Conservation (phyloP, 768 basidiomycete genomes). For the Lentinula detonsa region DNA sequence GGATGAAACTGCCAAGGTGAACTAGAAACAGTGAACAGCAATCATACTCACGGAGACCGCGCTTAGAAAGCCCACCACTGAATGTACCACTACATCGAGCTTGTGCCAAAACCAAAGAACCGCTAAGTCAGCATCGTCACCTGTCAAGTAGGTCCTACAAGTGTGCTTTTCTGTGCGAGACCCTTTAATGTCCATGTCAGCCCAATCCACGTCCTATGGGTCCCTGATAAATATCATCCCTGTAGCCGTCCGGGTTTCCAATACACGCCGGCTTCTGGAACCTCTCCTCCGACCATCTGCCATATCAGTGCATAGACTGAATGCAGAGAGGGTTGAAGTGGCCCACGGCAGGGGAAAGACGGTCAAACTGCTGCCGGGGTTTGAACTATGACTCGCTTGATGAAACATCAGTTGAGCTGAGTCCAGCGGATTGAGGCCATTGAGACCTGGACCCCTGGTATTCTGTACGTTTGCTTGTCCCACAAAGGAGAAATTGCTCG, state of each 20-base stretch:
- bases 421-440: constrained; percentile 1
- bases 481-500: background rate
- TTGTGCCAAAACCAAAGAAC: background rate
- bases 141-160: background rate
- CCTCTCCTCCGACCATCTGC: constrained; percentile 4
- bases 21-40: background rate
- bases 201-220: background rate
- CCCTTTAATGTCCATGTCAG: constrained; percentile 2
- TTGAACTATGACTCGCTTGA: background rate
- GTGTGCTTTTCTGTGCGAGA: constrained; percentile 1
- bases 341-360: constrained; percentile 5
- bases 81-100: constrained; percentile 1
- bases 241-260: constrained; percentile 2
- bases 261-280: constrained; percentile 2
- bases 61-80: background rate
- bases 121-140: background rate
- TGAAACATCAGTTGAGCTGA: background rate
- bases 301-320: background rate
- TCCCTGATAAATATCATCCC: background rate
- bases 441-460: background rate
- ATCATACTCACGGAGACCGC: background rate
- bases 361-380: constrained; percentile 4
- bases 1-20: background rate
- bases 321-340: constrained; percentile 2
- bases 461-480: constrained; percentile 3